These are phyloP conservation scores for Wickerhamiella galacta DNA, from an alignment of 805 yeast species.

Conservation along the genomic window DNA sequence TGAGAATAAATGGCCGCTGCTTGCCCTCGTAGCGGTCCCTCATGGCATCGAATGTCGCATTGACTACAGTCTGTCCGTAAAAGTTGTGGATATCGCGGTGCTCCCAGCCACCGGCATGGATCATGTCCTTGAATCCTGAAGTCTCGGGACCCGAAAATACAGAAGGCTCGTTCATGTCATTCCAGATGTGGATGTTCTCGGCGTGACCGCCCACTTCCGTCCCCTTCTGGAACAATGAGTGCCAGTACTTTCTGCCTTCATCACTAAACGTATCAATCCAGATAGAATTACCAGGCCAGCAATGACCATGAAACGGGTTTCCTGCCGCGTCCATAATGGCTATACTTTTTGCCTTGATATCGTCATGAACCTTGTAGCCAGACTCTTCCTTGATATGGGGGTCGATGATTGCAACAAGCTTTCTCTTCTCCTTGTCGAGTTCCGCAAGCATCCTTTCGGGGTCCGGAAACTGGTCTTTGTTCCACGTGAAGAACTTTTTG, in stretches of 20 bases:
- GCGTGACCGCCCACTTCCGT: conserved; percentile 31
- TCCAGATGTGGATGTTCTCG: conserved; percentile 73
- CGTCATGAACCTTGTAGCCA: conserved; percentile 48
- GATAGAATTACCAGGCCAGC: conserved; percentile 95
- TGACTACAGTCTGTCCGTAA: conserved; percentile 65
- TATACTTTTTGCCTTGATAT: conserved; percentile 26
- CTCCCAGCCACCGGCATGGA: conserved; percentile 72
- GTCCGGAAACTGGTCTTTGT: conserved; percentile 51
- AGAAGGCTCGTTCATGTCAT: conserved; percentile 97
- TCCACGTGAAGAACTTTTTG: conserved; percentile 89
- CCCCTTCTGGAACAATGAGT: conserved; percentile 28
- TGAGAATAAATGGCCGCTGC: conserved; percentile 71
- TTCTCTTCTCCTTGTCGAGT: conserved; percentile 57
- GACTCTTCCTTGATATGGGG: conserved; percentile 60
- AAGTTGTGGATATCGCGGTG: conserved; percentile 83
- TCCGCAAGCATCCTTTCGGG: conserved; percentile 51
- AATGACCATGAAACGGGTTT: conserved; percentile 57
- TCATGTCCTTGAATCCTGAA: conserved; percentile 60
- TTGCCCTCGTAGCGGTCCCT: conserved; percentile 28
- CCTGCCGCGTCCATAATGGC: conserved; percentile 34
- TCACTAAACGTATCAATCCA: conserved; percentile 85
- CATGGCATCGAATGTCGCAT: conserved; percentile 60
- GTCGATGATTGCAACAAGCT: conserved; percentile 71
- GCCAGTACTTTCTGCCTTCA: conserved; percentile 44
- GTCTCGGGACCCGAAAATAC: conserved; percentile 93